phyloP scores from a whole-genome alignment of 1,284 basidiomycete genomes.

The Tetrapyrgos nigripes region DNA sequence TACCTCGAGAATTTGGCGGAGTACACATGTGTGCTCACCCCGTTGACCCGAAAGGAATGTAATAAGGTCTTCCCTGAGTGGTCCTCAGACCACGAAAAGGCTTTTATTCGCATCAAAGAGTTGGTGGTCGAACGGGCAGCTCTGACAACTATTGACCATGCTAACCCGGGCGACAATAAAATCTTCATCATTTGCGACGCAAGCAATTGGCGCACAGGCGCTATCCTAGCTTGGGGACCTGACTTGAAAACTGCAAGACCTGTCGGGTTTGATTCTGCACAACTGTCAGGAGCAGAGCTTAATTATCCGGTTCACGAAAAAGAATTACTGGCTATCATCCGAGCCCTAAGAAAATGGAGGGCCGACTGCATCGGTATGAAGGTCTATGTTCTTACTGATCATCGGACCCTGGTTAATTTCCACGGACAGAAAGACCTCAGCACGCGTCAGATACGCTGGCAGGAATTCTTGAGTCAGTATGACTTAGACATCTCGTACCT shows the following conservation, averaged over 20 bases:
- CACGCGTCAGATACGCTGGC: slow-evolving; percentile 38
- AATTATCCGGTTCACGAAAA: slow-evolving; percentile 43
- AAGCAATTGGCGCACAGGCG: slow-evolving; percentile 33
- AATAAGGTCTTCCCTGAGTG: slow-evolving; percentile 29
- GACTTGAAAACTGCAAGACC: slow-evolving; percentile 34
- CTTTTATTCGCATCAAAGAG: slow-evolving; percentile 36
- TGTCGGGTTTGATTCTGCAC: slow-evolving; percentile 34
- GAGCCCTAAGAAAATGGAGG: slow-evolving; percentile 37
- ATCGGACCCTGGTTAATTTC: slow-evolving; percentile 45
- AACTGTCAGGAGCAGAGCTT: slow-evolving; percentile 34
- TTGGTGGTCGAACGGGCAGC: slow-evolving; percentile 24
- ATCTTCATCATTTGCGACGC: slow-evolving; percentile 42
- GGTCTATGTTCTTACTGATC: slow-evolving; percentile 45
- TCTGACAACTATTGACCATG: slow-evolving; percentile 31
- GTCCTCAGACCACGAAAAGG: slow-evolving; percentile 22
- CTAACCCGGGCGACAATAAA: slow-evolving; percentile 28
- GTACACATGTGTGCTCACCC: slow-evolving; percentile 30
- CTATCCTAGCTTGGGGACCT: slow-evolving; percentile 28
- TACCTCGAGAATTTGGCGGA: slow-evolving; percentile 34
- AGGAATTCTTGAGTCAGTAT: slow-evolving; percentile 37
- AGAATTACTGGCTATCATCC: slow-evolving; percentile 40
- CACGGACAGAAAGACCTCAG: slow-evolving; percentile 39
- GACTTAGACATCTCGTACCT: slow-evolving; percentile 26
- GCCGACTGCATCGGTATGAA: slow-evolving; percentile 35
- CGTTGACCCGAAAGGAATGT: slow-evolving; percentile 29